Evolutionary conservation across 164 flowering plant genomes (phyloP), one percentile per base, ranked within the genome.

Genomic region (Vitis amurensis): DNA sequence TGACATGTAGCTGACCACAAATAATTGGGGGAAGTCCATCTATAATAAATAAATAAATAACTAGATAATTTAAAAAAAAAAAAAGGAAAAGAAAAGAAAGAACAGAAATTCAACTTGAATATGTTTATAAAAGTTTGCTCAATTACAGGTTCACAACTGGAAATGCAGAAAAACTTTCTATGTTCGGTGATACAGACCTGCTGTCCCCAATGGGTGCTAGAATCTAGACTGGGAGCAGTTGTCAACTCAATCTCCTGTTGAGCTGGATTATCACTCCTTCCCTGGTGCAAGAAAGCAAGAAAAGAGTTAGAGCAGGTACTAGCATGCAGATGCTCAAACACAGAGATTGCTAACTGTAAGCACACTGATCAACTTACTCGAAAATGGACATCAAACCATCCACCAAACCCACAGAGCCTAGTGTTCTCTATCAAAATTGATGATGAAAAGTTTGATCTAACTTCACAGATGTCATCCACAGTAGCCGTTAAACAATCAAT

Each of bases 301-400:
- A 11, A 60, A 23, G 11, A 10, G 27, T 19, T 11, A 68, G 27
- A 31, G 50, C 8, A 50, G 8, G 19, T 23, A 65, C 31, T 48
- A 48, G 59, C 50, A 37, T 31, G 31, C 64, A 64, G 30, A 70
- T 37, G 55, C 55, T 29, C 14, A 63, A 23, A 50, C 11, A 17
- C 12, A 60, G 10, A 9, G 11, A n/a, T 51, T 27, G 44, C 27
- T 8, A 23, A 10, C 55, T 10, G 23, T 56, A 47, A 13, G 37
- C 6, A 31, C 19, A 50, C 9, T 19, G 16, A 60, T 49, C 31
- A 15, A 77, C 90, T 73, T 79, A 95, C 99, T 68, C 92, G 88
- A 73, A 95, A 95, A 76, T 91, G 98, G 67, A 95, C 99, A 83
- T 95, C 99, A 83, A 95, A 95, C 99, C 99, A 93, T 68, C 99